A percentile compares a stretch with the other conserved stretches of the same genome.
These are phyloP conservation scores for Entomortierella lignicola DNA, from an alignment of 192 early-diverging fungal genomes.

Conservation along the genomic window DNA sequence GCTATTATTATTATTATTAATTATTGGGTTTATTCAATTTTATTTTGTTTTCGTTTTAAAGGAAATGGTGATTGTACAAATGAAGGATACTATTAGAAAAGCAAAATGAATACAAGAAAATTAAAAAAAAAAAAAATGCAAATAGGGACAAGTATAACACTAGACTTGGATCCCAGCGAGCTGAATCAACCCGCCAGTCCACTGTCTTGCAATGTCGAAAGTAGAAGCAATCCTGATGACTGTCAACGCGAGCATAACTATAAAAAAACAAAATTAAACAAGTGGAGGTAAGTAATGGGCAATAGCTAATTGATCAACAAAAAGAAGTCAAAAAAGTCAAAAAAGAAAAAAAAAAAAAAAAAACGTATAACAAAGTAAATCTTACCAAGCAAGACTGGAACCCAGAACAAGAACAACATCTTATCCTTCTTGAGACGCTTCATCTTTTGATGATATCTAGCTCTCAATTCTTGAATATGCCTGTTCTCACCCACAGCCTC, in stretches of 20 bases:
- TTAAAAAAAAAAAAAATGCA: neutral
- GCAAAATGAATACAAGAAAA: neutral
- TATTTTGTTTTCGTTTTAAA: no score
- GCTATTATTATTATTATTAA: no score
- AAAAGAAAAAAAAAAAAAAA: conserved; percentile 1
- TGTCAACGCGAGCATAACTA: conserved; percentile 47
- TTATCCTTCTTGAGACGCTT: conserved; percentile 61
- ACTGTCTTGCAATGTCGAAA: conserved; percentile 49
- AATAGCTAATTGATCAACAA: neutral
- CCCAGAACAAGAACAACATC: conserved; percentile 69
- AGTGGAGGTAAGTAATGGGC: neutral
- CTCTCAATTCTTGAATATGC: conserved; percentile 44
- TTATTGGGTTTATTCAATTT: no score
- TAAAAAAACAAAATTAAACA: neutral
- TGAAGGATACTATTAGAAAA: no score
- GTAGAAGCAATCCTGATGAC: conserved; percentile 49
- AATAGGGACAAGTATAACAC: neutral
- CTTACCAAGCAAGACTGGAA: conserved; percentile 59
- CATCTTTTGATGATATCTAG: conserved; percentile 51
- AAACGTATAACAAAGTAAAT: neutral
- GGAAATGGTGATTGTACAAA: no score
- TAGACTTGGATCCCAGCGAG: conserved; percentile 49
- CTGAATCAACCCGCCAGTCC: conserved; percentile 47
- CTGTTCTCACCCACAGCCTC: conserved; percentile 47
- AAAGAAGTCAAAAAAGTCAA: no score